phyloP scores from a whole-genome alignment of 805 yeast genomes.

The Tanozyma kutaoensis region DNA sequence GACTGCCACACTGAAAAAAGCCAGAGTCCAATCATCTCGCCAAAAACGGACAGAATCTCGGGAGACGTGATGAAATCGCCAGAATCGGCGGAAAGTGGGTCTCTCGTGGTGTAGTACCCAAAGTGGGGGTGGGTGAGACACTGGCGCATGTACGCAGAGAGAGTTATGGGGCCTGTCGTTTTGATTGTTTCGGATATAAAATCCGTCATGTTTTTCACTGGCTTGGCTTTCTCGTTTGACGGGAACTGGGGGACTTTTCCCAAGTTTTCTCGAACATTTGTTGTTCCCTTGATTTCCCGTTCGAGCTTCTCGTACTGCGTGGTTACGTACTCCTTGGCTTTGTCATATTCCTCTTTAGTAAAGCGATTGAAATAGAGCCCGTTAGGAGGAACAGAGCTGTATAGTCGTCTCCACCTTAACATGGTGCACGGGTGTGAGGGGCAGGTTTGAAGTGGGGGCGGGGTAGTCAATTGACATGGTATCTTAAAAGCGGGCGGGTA shows the following conservation, averaged over 20 bases:
- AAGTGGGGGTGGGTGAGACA: slow-evolving; percentile 65
- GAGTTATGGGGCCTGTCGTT: slow-evolving; percentile 65
- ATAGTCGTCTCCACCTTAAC: no score
- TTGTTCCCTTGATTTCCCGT: slow-evolving; percentile 22
- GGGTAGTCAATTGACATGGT: background rate
- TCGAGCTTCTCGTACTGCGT: slow-evolving; percentile 19
- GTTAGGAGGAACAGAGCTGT: slow-evolving; percentile 10
- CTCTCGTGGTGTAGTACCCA: slow-evolving; percentile 70
- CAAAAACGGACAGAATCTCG: slow-evolving; percentile 78
- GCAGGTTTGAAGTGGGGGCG: slow-evolving; percentile 1
- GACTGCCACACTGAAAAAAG: slow-evolving; percentile 40
- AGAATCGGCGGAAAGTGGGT: slow-evolving; percentile 45
- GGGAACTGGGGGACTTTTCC: slow-evolving; percentile 25
- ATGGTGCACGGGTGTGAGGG: no score
- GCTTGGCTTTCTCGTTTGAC: no score
- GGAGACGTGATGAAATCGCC: slow-evolving; percentile 85
- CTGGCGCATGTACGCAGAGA: slow-evolving; percentile 68
- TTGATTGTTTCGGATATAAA: slow-evolving; percentile 37
- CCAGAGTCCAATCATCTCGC: slow-evolving; percentile 77
- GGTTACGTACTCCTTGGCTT: slow-evolving; percentile 20
- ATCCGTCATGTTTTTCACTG: slow-evolving; percentile 14
- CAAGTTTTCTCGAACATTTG: slow-evolving; percentile 20
- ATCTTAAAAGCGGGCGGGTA: no score
- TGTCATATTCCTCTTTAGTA: slow-evolving; percentile 24
- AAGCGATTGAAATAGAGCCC: slow-evolving; percentile 21